Evolutionary conservation across 441 rosid genomes (phyloP), one percentile per base, ranked within the genome.

Genomic region (Populus trichocarpa): DNA sequence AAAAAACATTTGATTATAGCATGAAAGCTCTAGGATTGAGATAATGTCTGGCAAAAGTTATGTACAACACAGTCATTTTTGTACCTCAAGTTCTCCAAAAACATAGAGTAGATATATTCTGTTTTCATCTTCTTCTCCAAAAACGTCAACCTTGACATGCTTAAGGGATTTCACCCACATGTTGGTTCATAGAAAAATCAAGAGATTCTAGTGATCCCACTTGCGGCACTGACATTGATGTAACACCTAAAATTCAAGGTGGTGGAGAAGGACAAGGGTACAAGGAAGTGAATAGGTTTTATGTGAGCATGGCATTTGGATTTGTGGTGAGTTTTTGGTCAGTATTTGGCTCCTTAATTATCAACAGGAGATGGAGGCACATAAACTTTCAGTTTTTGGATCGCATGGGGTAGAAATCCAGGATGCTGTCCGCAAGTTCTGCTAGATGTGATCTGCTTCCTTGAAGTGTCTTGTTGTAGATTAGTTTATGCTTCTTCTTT

Each of bases 251-350:
- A 30, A 25, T 2, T 9, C 46, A 12, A 63, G 20, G 65, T 11
- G 26, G 64, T 3, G 64, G 59, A 61, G 68, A 23, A 25, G 80
- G 59, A 9, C 40, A 70, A n/a, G 71, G 71, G 64, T 22, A 13
- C 75, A 32, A 18, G 11, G 26, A 23, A 38, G 50, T 70, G 50
- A 7, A 64, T 11, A 64, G 53, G 23, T 76, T 78, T 53, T 68
- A 71, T 53, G 10, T 76, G 28, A 61, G 83, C 32, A 6, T 67
- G 14, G 50, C 18, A 12, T 4, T 72, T 1, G 85, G 85, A 7
- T 84, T 81, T 22, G 28, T 64, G 36, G 70, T 80, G 14, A 77
- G 89, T 28, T 86, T 82, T 40, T 38, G 78, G 87, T 71, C 78
- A 8, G 33, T 82, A 2, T 78, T 80, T 3, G 79, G 81, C 6